Evolutionary conservation across 2,329 filamentous ascomycete species (phyloP).

Genomic region (Xylaria arbuscula): DNA sequence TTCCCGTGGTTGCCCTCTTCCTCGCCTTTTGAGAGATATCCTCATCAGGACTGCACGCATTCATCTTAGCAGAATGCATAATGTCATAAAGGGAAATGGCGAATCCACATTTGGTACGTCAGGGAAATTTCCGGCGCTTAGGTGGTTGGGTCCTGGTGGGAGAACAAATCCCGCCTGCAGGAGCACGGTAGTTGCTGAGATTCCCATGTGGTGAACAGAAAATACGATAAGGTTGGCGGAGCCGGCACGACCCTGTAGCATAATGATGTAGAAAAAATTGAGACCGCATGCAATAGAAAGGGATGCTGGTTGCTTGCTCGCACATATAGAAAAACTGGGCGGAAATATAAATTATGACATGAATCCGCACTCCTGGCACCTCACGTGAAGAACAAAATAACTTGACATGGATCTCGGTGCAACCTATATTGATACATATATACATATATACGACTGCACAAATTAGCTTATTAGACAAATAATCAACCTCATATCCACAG

Average conservation of each 20-base stretch:
- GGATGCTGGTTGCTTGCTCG: conserved; percentile 9
- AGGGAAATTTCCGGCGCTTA: conserved; percentile 15
- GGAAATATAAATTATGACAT: conserved; percentile 1
- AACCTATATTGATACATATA: conserved; percentile 3
- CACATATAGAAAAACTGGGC: conserved; percentile 24
- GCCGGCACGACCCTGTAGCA: conserved; percentile 6
- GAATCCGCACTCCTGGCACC: neutral
- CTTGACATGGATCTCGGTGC: conserved; percentile 3
- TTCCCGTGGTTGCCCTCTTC: conserved; percentile 40
- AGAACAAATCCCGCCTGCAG: conserved; percentile 13
- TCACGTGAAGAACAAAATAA: conserved; percentile 21
- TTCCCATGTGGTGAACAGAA: conserved; percentile 21
- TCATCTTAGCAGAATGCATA: conserved; percentile 5
- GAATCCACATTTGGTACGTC: conserved; percentile 17
- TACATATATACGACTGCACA: neutral
- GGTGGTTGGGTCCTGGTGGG: conserved; percentile 5
- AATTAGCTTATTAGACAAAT: no score
- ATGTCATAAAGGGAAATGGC: conserved; percentile 6
- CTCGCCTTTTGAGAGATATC: conserved; percentile 38
- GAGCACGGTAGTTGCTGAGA: conserved; percentile 9
- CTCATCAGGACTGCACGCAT: neutral
- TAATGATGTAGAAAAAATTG: neutral
- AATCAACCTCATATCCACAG: neutral
- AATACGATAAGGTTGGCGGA: conserved; percentile 20
- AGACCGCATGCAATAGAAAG: conserved; percentile 27